Evolutionary conservation across 148 eudicot species (phyloP).

Genomic region (Spergularia bocconei): DNA sequence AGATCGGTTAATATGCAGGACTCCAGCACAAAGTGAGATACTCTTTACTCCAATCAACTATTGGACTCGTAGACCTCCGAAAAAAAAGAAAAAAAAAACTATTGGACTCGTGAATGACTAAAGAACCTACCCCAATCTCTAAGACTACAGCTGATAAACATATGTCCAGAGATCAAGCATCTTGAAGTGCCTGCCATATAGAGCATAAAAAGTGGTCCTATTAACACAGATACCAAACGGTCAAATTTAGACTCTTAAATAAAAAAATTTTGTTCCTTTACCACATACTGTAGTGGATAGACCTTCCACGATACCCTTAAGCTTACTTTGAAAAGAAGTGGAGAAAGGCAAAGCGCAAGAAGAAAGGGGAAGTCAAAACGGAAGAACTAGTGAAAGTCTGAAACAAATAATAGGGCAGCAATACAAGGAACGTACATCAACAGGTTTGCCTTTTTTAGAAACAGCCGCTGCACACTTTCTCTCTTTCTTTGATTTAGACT

Average conservation of each 20-base stretch:
- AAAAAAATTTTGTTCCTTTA: neutral
- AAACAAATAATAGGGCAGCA: slow-evolving; percentile 1
- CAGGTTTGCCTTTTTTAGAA: slow-evolving; percentile 25
- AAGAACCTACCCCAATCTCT: neutral
- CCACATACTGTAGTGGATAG: neutral
- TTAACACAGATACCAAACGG: neutral
- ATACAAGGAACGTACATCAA: slow-evolving; percentile 38
- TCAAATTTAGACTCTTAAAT: slow-evolving; percentile 6
- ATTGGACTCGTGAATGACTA: neutral
- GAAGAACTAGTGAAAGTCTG: neutral
- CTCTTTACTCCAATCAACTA: neutral
- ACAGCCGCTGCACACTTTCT: slow-evolving; percentile 8
- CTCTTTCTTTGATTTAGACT: slow-evolving; percentile 28
- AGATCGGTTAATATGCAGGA: slow-evolving; percentile 11
- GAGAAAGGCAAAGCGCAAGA: neutral
- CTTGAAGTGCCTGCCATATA: neutral
- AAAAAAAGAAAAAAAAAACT: too few relatives aligned
- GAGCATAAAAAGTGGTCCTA: neutral
- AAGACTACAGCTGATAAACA: neutral
- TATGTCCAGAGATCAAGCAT: neutral
- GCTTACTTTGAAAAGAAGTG: neutral
- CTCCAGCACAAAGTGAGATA: neutral
- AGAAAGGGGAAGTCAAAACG: slow-evolving; percentile 1
- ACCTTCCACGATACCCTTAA: slow-evolving; percentile 7
- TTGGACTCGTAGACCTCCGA: neutral